phyloP scores from a whole-genome alignment of 345 rosid species.

The Geranium rotundifolium region DNA sequence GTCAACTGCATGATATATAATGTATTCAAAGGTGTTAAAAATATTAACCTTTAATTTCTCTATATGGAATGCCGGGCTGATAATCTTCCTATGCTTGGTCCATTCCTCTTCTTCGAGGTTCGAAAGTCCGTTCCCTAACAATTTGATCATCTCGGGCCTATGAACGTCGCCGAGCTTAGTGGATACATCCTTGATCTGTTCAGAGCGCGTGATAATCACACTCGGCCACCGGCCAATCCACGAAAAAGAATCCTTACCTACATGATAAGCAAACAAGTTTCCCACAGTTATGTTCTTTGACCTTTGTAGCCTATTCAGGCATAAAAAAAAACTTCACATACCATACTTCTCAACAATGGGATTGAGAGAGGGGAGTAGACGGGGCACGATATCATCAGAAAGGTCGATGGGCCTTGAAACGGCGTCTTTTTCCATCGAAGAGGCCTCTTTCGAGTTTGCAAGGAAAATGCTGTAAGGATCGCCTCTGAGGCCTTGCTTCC shows the following conservation, averaged over 20 bases:
- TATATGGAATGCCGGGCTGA: conserved; percentile 18
- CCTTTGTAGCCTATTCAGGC: background rate
- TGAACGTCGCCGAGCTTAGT: conserved; percentile 7
- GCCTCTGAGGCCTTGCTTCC: conserved; percentile 8
- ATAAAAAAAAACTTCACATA: too few species aligned
- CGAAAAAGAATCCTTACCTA: conserved; percentile 14
- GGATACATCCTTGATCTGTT: conserved; percentile 10
- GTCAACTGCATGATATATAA: too few species aligned
- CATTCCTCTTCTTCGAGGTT: conserved; percentile 13
- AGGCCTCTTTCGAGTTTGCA: conserved; percentile 3
- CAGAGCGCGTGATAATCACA: conserved; percentile 10
- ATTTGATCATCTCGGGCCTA: conserved; percentile 9
- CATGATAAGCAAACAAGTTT: background rate
- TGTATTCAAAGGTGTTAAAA: too few species aligned
- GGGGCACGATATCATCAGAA: conserved; percentile 1
- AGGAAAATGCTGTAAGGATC: conserved; percentile 2
- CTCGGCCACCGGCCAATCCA: conserved; percentile 17
- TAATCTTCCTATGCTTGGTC: conserved; percentile 11
- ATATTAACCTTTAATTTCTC: conserved; percentile 13
- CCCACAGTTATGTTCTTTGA: too few species aligned
- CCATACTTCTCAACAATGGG: conserved; percentile 1
- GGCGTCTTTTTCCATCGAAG: background rate
- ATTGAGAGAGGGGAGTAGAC: background rate
- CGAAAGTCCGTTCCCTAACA: conserved; percentile 8
- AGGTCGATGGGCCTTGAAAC: conserved; percentile 3